A percentile compares a stretch with the other conserved stretches of the same genome.
These are phyloP conservation scores for Sanguinoderma infundibulare DNA, from an alignment of 1,284 basidiomycete genomes.

Conservation along the genomic window DNA sequence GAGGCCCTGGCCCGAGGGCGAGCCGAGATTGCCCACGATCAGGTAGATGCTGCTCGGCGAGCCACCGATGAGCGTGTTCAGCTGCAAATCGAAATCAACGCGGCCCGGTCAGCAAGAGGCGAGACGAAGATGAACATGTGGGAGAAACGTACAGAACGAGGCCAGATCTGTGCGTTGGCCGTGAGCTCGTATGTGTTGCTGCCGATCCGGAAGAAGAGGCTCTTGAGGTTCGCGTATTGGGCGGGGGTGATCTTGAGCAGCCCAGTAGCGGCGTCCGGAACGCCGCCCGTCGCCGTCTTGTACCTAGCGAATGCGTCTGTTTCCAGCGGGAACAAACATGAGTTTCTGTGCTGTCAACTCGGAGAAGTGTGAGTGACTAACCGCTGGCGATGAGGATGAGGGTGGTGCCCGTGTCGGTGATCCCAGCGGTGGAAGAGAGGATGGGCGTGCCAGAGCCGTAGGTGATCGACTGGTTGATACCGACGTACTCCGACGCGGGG, in stretches of 20 bases:
- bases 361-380: slow-evolving; percentile 12
- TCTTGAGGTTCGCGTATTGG: slow-evolving; percentile 32
- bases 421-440: slow-evolving; percentile 30
- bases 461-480: slow-evolving; percentile 52
- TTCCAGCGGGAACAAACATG: too few relatives aligned
- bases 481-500: slow-evolving; percentile 53
- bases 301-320: slow-evolving; percentile 23
- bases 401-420: slow-evolving; percentile 35
- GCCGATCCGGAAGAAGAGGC: slow-evolving; percentile 34
- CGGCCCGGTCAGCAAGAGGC: slow-evolving; percentile 20
- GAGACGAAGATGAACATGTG: not conserved
- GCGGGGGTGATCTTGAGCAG: slow-evolving; percentile 30
- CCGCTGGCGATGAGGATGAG: slow-evolving; percentile 43
- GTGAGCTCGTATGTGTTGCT: slow-evolving; percentile 15
- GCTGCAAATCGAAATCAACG: too few relatives aligned
- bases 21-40: slow-evolving; percentile 29
- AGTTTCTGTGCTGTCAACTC: not conserved
- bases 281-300: slow-evolving; percentile 29
- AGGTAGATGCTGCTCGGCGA: slow-evolving; percentile 31
- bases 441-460: slow-evolving; percentile 40
- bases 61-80: slow-evolving; percentile 36
- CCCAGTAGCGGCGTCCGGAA: slow-evolving; percentile 29
- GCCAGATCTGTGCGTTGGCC: slow-evolving; percentile 16
- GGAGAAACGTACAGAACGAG: slow-evolving; percentile 2
- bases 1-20: slow-evolving; percentile 27